Base-by-base conservation (phyloP, 345 rosid species). In the Hibiscus trionum region DNA sequence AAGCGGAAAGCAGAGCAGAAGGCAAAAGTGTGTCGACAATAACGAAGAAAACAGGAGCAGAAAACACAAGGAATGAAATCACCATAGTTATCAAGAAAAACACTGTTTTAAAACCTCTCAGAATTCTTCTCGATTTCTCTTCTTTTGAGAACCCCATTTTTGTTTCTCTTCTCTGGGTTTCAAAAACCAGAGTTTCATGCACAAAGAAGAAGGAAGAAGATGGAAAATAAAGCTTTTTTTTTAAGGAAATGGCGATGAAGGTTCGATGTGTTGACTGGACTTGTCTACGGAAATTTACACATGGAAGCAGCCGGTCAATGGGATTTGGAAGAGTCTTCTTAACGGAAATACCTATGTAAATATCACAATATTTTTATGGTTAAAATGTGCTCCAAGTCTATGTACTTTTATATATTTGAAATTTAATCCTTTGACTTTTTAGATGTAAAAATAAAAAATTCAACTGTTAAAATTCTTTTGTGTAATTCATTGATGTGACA, bases 1-100 rank as follows among this genome's bases (percentile, higher is more conserved):
- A 88, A 46, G 80, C 91, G 21, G 91, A 87, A 64, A 94, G 88
- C 26, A 94, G 79, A 37, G 97, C 93, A 0, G 93, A 84, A 15
- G 99, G 99, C 24, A 92, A 82, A 17, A 92, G 85, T 5, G 99
- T 76, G 61, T 90, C 99, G 5, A 96, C 91, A 66, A 92, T 67
- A 17, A 73, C 93, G 68, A 95, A 83, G 66, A 94, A 82, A 78
- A 92, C 77, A 0, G 99, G 99, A n/a, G 96, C 96, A 60, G 97
- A 95, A 77, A 91, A 86, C 1, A 94, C 46, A 31, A 95, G 88
- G 60, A 92, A 88, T 59, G 97, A 95, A 52, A 95, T 47, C 71
- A 88, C 72, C 93, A 94, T 82, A 68, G 90, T 55, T 76, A 87
- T 73, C 24, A 94, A 58, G 88, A 94, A 88, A 69, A 88, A 91